Conservation (phyloP, 148 eudicot genomes). For the Nepenthes gracilis region DNA sequence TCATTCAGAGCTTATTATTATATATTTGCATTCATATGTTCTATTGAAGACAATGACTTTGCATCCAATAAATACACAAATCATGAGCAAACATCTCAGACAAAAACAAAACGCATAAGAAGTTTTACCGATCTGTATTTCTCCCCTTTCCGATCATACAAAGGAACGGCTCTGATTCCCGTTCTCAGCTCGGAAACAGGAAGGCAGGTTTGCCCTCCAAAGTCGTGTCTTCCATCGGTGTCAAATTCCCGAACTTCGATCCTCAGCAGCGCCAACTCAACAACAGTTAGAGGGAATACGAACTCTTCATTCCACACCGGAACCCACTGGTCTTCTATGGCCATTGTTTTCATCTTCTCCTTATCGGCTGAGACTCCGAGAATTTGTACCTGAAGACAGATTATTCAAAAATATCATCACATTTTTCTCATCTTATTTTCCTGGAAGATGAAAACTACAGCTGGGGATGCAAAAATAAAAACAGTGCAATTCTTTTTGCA, state of each 20-base stretch:
- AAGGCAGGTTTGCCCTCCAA: slow-evolving; percentile 61
- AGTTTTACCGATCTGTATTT: slow-evolving; percentile 35
- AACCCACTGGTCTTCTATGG: slow-evolving; percentile 47
- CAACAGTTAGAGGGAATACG: slow-evolving; percentile 38
- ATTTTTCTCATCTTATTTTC: too few species aligned
- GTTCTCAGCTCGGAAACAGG: slow-evolving; percentile 40
- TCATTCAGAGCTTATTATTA: too few species aligned
- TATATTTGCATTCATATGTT: too few species aligned
- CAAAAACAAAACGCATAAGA: slow-evolving; percentile 30
- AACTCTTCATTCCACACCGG: slow-evolving; percentile 56
- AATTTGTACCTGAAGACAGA: slow-evolving; percentile 38
- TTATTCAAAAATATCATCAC: not conserved
- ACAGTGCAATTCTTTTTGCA: too few species aligned
- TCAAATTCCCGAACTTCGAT: slow-evolving; percentile 40
- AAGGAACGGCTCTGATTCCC: slow-evolving; percentile 51
- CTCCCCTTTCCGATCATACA: slow-evolving; percentile 30
- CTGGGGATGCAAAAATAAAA: too few species aligned
- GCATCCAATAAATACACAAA: too few species aligned
- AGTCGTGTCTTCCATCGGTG: slow-evolving; percentile 24
- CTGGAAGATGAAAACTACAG: too few species aligned
- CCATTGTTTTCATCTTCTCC: slow-evolving; percentile 24
- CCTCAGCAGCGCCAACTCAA: slow-evolving; percentile 48
- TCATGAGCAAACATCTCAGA: not conserved
- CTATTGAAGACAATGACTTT: too few species aligned
- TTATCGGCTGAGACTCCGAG: slow-evolving; percentile 44